Percentiles rank a stretch among this genome's conserved stretches.
These are phyloP conservation scores for Citrus inodora DNA, from an alignment of 345 rosid genomes.

Conservation along the genomic window DNA sequence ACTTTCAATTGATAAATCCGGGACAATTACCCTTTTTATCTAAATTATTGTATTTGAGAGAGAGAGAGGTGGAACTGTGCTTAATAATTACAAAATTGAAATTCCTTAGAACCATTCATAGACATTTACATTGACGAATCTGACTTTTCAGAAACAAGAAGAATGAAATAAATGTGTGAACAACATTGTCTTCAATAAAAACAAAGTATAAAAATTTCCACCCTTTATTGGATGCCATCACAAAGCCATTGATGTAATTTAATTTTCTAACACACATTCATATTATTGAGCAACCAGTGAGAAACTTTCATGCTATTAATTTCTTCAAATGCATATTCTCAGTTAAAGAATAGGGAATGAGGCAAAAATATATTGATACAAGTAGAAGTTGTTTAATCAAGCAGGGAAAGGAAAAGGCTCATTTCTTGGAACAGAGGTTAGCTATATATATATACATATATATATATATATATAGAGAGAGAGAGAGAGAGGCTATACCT, in stretches of 20 bases:
- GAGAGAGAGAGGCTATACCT: slow-evolving; percentile 44
- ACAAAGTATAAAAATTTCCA: background rate
- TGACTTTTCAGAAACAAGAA: background rate
- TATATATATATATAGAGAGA: no score
- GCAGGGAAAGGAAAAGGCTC: background rate
- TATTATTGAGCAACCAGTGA: background rate
- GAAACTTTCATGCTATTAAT: background rate
- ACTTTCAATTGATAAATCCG: background rate
- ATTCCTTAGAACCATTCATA: background rate
- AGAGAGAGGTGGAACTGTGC: no score
- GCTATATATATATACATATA: background rate
- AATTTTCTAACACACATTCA: background rate
- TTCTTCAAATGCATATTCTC: background rate
- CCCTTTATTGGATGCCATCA: background rate
- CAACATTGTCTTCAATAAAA: background rate
- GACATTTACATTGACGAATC: background rate
- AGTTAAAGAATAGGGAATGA: slow-evolving; percentile 8
- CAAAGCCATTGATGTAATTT: background rate
- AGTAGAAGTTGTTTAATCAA: background rate
- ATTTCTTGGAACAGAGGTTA: background rate
- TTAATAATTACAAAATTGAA: background rate
- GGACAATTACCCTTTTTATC: background rate
- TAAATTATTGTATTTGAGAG: background rate
- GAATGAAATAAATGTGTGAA: background rate
- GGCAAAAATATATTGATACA: background rate